Percentiles rank a stretch among this genome's conserved stretches.
Conservation (phyloP, 1,284 basidiomycete genomes). For the Cryptococcus hybrid region DNA sequence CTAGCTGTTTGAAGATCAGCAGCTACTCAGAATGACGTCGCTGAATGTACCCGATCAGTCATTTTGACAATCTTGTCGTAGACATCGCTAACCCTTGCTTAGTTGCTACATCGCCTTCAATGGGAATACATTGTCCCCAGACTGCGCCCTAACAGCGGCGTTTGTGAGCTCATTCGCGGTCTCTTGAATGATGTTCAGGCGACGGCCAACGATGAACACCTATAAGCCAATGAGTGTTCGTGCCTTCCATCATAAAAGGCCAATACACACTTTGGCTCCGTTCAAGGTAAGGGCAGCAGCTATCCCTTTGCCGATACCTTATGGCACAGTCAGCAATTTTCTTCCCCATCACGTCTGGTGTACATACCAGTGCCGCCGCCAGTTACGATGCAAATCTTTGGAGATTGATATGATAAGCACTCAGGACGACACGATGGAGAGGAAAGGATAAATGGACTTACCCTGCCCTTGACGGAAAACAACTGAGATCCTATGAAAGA, state of each 20-base stretch:
- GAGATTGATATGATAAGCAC: not conserved
- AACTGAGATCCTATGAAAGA: constrained; percentile 15
- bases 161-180: constrained; percentile 26
- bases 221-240: not conserved
- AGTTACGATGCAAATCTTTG: constrained; percentile 26
- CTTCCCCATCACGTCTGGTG: not conserved
- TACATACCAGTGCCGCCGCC: constrained; percentile 35
- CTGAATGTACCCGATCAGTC: constrained; percentile 21
- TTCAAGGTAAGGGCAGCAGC: constrained; percentile 44
- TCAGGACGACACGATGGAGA: not conserved
- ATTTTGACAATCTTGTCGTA: constrained; percentile 20
- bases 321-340: not conserved
- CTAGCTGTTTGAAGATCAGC: constrained; percentile 15
- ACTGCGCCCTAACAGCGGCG: constrained; percentile 10
- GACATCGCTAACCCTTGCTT: constrained; percentile 27
- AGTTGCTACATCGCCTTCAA: constrained; percentile 29
- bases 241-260: not conserved
- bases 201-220: constrained; percentile 32
- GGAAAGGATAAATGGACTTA: not conserved
- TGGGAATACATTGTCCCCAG: constrained; percentile 22
- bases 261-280: constrained; percentile 41
- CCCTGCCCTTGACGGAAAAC: constrained; percentile 35
- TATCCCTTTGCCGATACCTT: constrained; percentile 48
- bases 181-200: constrained; percentile 19
- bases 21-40: not conserved